phyloP scores from a whole-genome alignment of 257 asterid genomes.

The Gentiana dahurica region DNA sequence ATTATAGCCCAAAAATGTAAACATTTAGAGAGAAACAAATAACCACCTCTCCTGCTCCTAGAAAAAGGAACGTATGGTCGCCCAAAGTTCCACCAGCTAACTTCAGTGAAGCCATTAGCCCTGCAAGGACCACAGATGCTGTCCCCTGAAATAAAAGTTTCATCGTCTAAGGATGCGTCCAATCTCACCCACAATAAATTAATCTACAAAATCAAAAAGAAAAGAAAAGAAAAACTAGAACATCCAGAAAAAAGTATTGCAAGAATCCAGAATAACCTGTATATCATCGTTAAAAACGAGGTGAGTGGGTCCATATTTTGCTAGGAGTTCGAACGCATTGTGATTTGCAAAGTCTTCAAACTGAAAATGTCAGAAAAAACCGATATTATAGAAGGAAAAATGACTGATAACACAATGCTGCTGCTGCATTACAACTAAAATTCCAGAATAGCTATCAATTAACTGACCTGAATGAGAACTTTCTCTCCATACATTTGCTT shows the following conservation, averaged over 20 bases:
- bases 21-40: constrained; percentile 5
- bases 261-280: constrained; percentile 35
- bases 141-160: constrained; percentile 48
- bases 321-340: constrained; percentile 93
- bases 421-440: neutral
- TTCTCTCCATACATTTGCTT: constrained; percentile 90
- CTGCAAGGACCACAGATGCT: constrained; percentile 93
- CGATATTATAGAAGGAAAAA: neutral
- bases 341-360: constrained; percentile 98
- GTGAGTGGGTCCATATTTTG: constrained; percentile 77
- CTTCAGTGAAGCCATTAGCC: constrained; percentile 70
- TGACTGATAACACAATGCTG: too few relatives aligned
- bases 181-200: neutral
- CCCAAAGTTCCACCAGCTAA: constrained; percentile 79
- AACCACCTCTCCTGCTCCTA: constrained; percentile 94
- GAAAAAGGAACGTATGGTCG: constrained; percentile 82
- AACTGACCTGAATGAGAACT: constrained; percentile 76
- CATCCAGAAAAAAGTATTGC: neutral
- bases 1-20: neutral
- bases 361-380: constrained; percentile 26
- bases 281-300: constrained; percentile 94
- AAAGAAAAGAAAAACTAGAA: neutral
- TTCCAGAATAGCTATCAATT: constrained; percentile 1
- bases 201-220: neutral
- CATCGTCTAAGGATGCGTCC: constrained; percentile 2